A percentile compares a stretch with the other conserved stretches of the same genome.
Conservation (phyloP, 768 basidiomycete species). For the Serendipita sp. region DNA sequence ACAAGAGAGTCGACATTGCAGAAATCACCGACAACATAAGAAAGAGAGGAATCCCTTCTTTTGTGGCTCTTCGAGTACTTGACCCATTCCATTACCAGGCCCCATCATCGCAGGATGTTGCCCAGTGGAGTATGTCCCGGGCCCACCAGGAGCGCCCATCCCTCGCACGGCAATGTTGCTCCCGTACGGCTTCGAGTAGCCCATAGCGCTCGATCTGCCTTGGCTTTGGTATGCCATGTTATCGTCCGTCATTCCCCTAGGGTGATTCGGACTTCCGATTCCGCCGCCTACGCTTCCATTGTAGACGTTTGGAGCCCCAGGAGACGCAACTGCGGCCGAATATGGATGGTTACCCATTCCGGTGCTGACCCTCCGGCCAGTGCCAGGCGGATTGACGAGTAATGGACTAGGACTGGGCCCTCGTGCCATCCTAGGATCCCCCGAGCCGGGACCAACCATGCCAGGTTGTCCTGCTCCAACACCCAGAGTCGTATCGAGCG, state of each 20-base stretch:
- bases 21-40: neutral
- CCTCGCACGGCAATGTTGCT: neutral
- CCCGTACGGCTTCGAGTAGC: neutral
- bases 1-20: neutral
- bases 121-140: neutral
- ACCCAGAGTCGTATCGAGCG: neutral
- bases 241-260: neutral
- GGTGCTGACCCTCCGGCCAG: neutral
- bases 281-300: neutral
- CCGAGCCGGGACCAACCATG: neutral
- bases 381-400: neutral
- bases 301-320: neutral
- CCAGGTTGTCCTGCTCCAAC: neutral
- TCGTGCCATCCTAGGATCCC: neutral
- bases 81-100: neutral
- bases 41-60: neutral
- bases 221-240: neutral
- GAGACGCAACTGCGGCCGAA: neutral
- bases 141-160: neutral
- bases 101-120: neutral
- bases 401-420: neutral
- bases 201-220: neutral
- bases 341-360: neutral
- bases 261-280: neutral
- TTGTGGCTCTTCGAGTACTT: neutral